phyloP scores from a whole-genome alignment of 805 yeast genomes.

The Monosporozyma yasuniensis region DNA sequence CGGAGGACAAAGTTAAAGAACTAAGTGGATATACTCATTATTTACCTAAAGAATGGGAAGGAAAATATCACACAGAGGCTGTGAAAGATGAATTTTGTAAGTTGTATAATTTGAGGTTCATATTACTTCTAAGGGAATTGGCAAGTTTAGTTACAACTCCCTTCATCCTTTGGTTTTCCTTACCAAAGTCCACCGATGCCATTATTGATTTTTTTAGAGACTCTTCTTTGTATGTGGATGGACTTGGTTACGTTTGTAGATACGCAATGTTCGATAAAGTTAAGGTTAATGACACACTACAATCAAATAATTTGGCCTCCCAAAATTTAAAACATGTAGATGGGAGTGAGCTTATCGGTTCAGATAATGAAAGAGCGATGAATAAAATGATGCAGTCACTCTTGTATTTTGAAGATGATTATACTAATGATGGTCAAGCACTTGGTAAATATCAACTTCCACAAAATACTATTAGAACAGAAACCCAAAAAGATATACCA shows the following conservation, averaged over 20 bases:
- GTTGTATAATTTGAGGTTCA: slow-evolving; percentile 63
- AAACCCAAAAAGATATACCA: slow-evolving; percentile 1
- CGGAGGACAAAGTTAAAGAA: slow-evolving; percentile 73
- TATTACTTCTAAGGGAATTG: slow-evolving; percentile 66
- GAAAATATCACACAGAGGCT: slow-evolving; percentile 69
- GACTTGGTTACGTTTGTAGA: slow-evolving; percentile 87
- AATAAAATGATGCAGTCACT: slow-evolving; percentile 92
- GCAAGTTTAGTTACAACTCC: slow-evolving; percentile 80
- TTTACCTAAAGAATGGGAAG: slow-evolving; percentile 81
- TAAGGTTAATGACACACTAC: slow-evolving; percentile 9
- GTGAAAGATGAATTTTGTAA: slow-evolving; percentile 78
- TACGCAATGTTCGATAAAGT: slow-evolving; percentile 74
- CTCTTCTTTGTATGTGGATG: slow-evolving; percentile 83
- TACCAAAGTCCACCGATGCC: slow-evolving; percentile 63
- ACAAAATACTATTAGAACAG: slow-evolving; percentile 2
- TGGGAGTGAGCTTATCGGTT: slow-evolving; percentile 3
- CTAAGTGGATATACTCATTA: slow-evolving; percentile 87
- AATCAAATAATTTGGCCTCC: background rate
- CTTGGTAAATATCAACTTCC: slow-evolving; percentile 29
- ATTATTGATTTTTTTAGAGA: slow-evolving; percentile 90
- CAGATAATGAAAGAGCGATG: slow-evolving; percentile 30
- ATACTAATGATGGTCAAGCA: slow-evolving; percentile 42
- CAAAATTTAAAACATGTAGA: background rate
- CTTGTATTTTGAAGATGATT: slow-evolving; percentile 77
- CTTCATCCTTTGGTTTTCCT: slow-evolving; percentile 74